These are phyloP conservation scores for Aechmea fasciata DNA, from an alignment of 176 grass and related monocot species.

Conservation along the genomic window DNA sequence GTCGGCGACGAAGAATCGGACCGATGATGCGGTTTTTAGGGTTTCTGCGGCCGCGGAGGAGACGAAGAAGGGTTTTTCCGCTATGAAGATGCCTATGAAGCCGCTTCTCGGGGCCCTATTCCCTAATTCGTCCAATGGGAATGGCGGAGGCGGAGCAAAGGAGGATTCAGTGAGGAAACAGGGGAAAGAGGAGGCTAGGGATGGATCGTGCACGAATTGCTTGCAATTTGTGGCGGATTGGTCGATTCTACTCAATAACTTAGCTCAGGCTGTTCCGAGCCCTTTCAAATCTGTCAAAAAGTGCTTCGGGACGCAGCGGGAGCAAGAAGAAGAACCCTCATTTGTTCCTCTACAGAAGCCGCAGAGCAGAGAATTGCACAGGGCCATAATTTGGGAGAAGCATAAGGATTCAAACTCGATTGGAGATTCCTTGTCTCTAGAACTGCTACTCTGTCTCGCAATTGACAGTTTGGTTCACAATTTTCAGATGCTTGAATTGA, in stretches of 20 bases:
- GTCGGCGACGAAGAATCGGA: no score
- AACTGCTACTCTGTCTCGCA: conserved; percentile 71
- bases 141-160: not conserved
- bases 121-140: conserved; percentile 12
- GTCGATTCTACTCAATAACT: conserved; percentile 38
- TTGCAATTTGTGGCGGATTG: conserved; percentile 41
- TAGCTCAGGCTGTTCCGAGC: conserved; percentile 45
- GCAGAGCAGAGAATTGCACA: not conserved
- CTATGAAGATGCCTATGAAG: conserved; percentile 22
- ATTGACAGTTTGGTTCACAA: conserved; percentile 58
- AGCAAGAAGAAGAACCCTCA: conserved; percentile 10
- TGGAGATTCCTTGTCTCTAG: conserved; percentile 25
- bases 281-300: conserved; percentile 54
- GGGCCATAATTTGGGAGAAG: conserved; percentile 20
- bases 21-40: conserved; percentile 2
- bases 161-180: conserved; percentile 7
- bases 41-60: conserved; percentile 7
- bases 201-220: conserved; percentile 44
- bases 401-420: conserved; percentile 7
- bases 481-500: conserved; percentile 34
- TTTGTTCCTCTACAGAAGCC: not conserved
- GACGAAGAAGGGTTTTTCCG: not conserved
- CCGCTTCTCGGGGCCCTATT: conserved; percentile 25
- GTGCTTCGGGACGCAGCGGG: conserved; percentile 42
- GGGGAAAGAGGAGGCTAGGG: conserved; percentile 7